These are phyloP conservation scores for Juglanconis oblonga DNA, from an alignment of 2,329 filamentous ascomycete genomes.

Conservation along the genomic window DNA sequence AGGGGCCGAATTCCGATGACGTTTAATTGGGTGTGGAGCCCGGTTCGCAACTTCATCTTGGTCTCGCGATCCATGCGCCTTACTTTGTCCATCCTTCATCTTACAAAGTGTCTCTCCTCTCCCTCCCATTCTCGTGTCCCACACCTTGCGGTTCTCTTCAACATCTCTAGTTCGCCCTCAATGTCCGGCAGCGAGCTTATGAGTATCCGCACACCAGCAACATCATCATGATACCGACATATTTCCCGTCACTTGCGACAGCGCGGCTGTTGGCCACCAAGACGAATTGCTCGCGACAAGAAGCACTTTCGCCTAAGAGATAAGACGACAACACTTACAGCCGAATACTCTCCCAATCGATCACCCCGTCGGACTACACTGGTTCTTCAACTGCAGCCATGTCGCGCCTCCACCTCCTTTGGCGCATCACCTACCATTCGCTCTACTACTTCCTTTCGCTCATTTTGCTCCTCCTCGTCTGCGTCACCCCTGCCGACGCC, in stretches of 20 bases:
- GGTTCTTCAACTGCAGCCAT: conserved; percentile 2
- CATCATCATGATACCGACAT: conserved; percentile 19
- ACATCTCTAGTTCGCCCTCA: conserved; percentile 8
- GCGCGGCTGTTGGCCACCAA: conserved; percentile 17
- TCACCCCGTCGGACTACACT: not conserved
- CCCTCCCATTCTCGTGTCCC: not conserved
- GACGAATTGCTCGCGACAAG: conserved; percentile 5
- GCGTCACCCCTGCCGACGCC: conserved; percentile 76
- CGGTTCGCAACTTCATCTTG: conserved; percentile 6
- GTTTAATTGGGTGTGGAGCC: conserved; percentile 19
- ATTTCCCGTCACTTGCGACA: conserved; percentile 14
- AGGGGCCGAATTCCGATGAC: conserved; percentile 5
- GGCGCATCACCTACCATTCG: conserved; percentile 76
- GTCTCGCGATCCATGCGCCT: not conserved
- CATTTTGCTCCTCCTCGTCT: conserved; percentile 68
- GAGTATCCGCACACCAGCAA: conserved; percentile 4
- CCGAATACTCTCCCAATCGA: not conserved
- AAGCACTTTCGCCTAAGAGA: conserved; percentile 9
- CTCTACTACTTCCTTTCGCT: conserved; percentile 75
- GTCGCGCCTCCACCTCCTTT: conserved; percentile 49
- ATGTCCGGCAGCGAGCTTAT: conserved; percentile 10
- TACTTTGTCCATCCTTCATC: not conserved
- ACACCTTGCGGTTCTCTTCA: not conserved
- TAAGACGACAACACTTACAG: conserved; percentile 5
- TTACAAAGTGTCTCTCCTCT: not conserved